Evolutionary conservation across 164 flowering plant genomes (phyloP).

Genomic region (Vitis cinerea): DNA sequence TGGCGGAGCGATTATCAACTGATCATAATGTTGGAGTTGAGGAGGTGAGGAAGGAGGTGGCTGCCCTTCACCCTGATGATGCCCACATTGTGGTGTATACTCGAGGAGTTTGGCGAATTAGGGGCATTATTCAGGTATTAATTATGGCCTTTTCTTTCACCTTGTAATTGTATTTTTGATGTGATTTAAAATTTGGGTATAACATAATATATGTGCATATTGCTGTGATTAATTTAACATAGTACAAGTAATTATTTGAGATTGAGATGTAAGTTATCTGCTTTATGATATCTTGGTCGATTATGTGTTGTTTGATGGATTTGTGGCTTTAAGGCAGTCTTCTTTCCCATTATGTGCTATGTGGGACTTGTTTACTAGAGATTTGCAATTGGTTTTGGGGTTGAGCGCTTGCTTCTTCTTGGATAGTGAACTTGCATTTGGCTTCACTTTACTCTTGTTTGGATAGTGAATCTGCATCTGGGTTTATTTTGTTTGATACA

Average conservation of each 20-base stretch:
- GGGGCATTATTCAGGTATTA: slow-evolving; percentile 58
- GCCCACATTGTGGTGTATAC: slow-evolving; percentile 38
- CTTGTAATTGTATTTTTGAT: too few species aligned
- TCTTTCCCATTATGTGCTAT: not conserved
- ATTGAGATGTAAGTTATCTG: too few species aligned
- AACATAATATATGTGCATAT: too few species aligned
- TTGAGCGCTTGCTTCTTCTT: not conserved
- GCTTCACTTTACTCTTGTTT: not conserved
- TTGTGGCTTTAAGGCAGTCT: too few species aligned
- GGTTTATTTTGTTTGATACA: not conserved
- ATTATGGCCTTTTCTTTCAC: too few species aligned
- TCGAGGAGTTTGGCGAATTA: slow-evolving; percentile 59
- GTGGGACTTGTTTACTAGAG: not conserved
- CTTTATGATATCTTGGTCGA: too few species aligned
- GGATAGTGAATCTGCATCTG: not conserved
- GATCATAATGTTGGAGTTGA: slow-evolving; percentile 54
- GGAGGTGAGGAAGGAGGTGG: slow-evolving; percentile 56
- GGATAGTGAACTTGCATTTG: not conserved
- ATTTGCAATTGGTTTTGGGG: not conserved
- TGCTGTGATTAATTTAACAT: too few species aligned
- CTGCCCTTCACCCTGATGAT: slow-evolving; percentile 60
- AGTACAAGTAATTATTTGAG: too few species aligned
- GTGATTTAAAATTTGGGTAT: too few species aligned
- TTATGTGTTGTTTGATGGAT: too few species aligned
- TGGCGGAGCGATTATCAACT: slow-evolving; percentile 46